These are phyloP conservation scores for Nephelium lappaceum DNA, from an alignment of 345 rosid species.

Conservation along the genomic window DNA sequence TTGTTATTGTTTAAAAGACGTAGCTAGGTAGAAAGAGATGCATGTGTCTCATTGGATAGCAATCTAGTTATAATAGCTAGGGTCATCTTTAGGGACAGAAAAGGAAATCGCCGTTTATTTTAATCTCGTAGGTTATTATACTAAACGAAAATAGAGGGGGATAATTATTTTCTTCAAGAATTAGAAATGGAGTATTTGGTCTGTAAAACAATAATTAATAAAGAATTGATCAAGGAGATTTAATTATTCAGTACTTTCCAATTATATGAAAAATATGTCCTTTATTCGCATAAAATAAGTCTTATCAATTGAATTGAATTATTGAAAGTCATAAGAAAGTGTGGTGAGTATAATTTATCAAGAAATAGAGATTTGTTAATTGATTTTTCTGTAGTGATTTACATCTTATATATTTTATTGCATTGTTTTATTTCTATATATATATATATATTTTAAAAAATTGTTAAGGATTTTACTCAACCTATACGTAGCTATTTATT, in stretches of 20 bases:
- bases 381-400: too few species aligned
- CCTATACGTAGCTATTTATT: too few species aligned
- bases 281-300: background rate
- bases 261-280: background rate
- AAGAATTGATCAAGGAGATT: too few species aligned
- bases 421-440: too few species aligned
- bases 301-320: too few species aligned
- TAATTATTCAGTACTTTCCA: background rate
- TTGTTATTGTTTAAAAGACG: background rate
- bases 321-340: too few species aligned
- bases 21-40: background rate
- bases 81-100: background rate
- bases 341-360: too few species aligned
- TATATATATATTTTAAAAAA: too few species aligned
- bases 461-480: too few species aligned
- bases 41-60: background rate
- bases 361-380: too few species aligned
- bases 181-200: background rate
- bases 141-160: background rate
- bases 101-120: background rate
- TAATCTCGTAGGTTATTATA: background rate
- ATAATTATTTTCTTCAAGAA: background rate
- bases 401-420: too few species aligned
- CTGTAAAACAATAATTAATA: too few species aligned
- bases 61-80: background rate